Conservation (phyloP, 768 basidiomycete genomes). For the Phaeotremella skinneri region DNA sequence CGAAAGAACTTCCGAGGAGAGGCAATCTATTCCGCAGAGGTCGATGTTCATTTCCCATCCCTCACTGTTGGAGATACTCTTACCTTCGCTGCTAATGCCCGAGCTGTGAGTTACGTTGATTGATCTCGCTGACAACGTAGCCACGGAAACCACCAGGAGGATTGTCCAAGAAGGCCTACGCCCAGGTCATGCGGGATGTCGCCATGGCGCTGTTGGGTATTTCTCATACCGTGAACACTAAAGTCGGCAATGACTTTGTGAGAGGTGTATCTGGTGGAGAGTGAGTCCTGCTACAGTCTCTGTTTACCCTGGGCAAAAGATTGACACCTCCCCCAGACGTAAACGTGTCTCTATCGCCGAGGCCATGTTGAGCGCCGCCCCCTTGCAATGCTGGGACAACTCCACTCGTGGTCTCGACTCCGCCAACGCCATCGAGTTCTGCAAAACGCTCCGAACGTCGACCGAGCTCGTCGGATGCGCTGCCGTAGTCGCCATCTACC, state of each 20-base stretch:
- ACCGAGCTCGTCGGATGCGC: constrained; percentile 55
- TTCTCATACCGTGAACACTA: constrained; percentile 66
- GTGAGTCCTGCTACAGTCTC: constrained; percentile 24
- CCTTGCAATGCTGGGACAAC: constrained; percentile 72
- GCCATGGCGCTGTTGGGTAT: constrained; percentile 72
- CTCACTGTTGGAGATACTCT: constrained; percentile 48
- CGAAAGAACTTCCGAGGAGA: constrained; percentile 54
- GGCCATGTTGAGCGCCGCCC: constrained; percentile 67
- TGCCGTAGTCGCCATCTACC: constrained; percentile 56
- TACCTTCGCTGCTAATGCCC: constrained; percentile 40
- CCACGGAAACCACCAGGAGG: constrained; percentile 52
- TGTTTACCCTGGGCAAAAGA: constrained; percentile 16
- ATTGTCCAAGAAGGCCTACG: constrained; percentile 51
- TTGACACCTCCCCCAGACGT: constrained; percentile 39
- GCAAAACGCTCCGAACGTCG: constrained; percentile 54
- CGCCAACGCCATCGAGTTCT: constrained; percentile 57
- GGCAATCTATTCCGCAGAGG: constrained; percentile 53
- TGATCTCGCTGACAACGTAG: neutral
- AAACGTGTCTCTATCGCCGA: constrained; percentile 82
- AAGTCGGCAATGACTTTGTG: constrained; percentile 72
- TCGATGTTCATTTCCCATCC: constrained; percentile 53
- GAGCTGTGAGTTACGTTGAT: constrained; percentile 12
- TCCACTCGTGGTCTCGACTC: constrained; percentile 52
- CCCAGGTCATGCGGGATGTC: constrained; percentile 56
- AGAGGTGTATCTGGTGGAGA: constrained; percentile 57